phyloP scores from a whole-genome alignment of 164 flowering plant genomes.

The Stephania cephalantha region DNA sequence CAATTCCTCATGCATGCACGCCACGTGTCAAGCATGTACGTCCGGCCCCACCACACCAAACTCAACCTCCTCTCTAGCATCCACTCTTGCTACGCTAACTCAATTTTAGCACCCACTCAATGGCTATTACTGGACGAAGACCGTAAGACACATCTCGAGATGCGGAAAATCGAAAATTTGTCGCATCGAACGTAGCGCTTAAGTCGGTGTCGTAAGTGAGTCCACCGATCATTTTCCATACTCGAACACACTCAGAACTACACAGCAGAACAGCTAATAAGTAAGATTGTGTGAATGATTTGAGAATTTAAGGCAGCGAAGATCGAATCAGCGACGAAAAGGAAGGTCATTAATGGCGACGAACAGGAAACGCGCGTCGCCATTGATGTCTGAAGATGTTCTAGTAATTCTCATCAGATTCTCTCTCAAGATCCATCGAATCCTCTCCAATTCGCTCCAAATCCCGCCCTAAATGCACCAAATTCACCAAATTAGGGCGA shows the following conservation, averaged over 20 bases:
- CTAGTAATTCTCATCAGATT: too few species aligned
- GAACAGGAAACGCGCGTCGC: slow-evolving; percentile 12
- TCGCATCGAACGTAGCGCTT: too few species aligned
- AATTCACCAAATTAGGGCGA: too few species aligned
- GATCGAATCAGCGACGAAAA: not conserved
- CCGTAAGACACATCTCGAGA: not conserved
- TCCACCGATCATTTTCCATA: too few species aligned
- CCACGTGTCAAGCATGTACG: slow-evolving; percentile 3
- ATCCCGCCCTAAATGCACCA: not conserved
- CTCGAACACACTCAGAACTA: too few species aligned
- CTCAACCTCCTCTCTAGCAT: not conserved
- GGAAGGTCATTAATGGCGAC: slow-evolving; percentile 8
- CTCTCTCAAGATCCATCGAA: not conserved
- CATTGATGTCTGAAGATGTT: slow-evolving; percentile 1
- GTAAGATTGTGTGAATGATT: not conserved
- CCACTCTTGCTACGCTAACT: not conserved
- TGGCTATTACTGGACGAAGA: not conserved
- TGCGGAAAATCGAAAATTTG: not conserved
- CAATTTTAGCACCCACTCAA: not conserved
- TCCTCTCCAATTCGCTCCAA: slow-evolving; percentile 8
- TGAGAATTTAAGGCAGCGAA: not conserved
- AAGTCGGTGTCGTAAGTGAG: too few species aligned
- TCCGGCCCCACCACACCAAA: not conserved
- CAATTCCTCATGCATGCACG: not conserved
- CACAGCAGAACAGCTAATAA: too few species aligned